phyloP scores from a whole-genome alignment of 1,284 basidiomycete genomes.

The Cystobasidium sp. region DNA sequence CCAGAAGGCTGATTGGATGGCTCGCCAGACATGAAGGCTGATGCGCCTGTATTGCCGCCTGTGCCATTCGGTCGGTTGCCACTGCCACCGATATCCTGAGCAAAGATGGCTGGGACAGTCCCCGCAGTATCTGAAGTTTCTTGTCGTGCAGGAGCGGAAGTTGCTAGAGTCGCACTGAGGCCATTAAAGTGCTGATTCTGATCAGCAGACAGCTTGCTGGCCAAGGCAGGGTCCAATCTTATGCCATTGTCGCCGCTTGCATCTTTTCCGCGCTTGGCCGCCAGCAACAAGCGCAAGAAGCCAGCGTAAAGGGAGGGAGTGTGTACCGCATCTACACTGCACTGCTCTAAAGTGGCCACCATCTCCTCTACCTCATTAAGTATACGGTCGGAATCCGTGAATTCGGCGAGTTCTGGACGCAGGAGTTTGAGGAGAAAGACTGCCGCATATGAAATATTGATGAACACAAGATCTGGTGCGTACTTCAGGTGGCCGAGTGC shows the following conservation, averaged over 20 bases:
- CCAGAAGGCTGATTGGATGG: constrained; percentile 31
- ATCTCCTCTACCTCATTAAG: constrained; percentile 48
- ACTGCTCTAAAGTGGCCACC: constrained; percentile 46
- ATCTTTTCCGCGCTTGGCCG: constrained; percentile 56
- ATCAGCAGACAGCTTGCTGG: constrained; percentile 60
- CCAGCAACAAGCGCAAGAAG: constrained; percentile 73
- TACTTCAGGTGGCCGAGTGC: constrained; percentile 56
- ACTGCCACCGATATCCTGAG: constrained; percentile 18
- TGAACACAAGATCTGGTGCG: constrained; percentile 57
- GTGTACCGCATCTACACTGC: constrained; percentile 63
- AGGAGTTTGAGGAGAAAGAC: constrained; percentile 56
- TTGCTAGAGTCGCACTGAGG: constrained; percentile 13
- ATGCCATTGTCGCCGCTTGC: constrained; percentile 67
- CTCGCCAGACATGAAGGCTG: constrained; percentile 22
- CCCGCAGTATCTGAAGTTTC: background rate
- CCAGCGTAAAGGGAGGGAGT: constrained; percentile 83
- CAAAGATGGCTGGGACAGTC: constrained; percentile 12
- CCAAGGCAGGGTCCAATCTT: constrained; percentile 69
- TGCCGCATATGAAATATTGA: constrained; percentile 58
- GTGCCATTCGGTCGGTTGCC: constrained; percentile 3
- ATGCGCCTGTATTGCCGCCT: background rate
- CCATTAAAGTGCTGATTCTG: constrained; percentile 2
- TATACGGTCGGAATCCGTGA: constrained; percentile 49
- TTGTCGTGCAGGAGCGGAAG: background rate
- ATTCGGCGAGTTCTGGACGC: constrained; percentile 46